Conservation (phyloP, 768 basidiomycete species). For the Strobilomyces dryophilus region DNA sequence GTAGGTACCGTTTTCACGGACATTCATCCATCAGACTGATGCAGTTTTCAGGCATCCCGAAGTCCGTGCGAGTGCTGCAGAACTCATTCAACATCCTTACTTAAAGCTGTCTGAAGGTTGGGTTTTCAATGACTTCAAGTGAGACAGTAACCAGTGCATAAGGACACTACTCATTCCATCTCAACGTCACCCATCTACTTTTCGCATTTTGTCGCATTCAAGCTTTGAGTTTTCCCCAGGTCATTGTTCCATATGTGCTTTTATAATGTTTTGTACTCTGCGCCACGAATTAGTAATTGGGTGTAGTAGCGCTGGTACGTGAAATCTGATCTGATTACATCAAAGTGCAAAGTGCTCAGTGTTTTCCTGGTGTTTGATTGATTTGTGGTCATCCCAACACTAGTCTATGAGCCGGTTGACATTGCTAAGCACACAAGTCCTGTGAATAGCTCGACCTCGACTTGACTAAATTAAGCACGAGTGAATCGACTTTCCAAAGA, state of each 20-base stretch:
- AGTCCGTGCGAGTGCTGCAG: slow-evolving; percentile 73
- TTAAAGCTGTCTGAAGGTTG: slow-evolving; percentile 68
- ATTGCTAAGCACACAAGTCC: too few species aligned
- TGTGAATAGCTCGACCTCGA: too few species aligned
- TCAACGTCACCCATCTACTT: slow-evolving; percentile 27
- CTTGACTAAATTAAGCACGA: slow-evolving; percentile 42
- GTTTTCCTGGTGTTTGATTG: too few species aligned
- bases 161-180: slow-evolving; percentile 15
- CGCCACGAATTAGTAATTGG: slow-evolving; percentile 24
- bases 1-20: slow-evolving; percentile 40
- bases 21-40: slow-evolving; percentile 1
- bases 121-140: slow-evolving; percentile 59
- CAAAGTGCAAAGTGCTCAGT: background rate
- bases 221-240: slow-evolving; percentile 14
- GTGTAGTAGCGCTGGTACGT: slow-evolving; percentile 31
- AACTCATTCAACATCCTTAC: slow-evolving; percentile 78
- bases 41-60: slow-evolving; percentile 61
- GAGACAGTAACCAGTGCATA: slow-evolving; percentile 8
- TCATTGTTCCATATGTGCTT: slow-evolving; percentile 30
- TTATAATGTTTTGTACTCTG: slow-evolving; percentile 32
- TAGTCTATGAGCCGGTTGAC: background rate
- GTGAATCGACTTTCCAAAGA: slow-evolving; percentile 62
- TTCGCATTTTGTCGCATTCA: slow-evolving; percentile 21
- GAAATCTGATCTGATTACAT: slow-evolving; percentile 17
- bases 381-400: too few species aligned